Base-by-base conservation (phyloP, 805 yeast genomes). In the Candida orba region DNA sequence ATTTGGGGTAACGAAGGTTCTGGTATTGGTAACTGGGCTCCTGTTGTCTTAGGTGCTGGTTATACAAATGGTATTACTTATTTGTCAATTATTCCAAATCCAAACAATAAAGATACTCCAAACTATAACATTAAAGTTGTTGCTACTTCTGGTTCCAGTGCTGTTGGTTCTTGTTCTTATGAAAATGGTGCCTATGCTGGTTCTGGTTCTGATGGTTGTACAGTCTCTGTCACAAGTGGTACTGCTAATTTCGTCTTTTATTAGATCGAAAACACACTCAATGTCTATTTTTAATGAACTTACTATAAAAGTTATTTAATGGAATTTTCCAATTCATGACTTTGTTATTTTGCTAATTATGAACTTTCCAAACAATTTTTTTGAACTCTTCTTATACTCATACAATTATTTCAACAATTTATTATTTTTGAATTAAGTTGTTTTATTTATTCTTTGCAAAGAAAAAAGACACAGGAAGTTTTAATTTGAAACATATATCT, bases 1-100 rank as follows among this genome's bases (percentile, higher is more conserved):
- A 66, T 84, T 56, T 91, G 99, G 99, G 95, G 97, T 65, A 63
- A 78, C 42, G 57, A 73, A 7, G 87, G 87, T 52, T 74, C 90
- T 33, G 84, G 81, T 58, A 67, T 85, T 52, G 99, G 99, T 71
- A 91, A 91, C 85, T 91, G 96, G 97, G 95, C 98, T 52, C 98
- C 98, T 57, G 73, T 91, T 54, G 86, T 83, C 69, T 73, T 93
- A 58, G 99, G 99, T 66, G 88, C 97, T 41, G 97, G 98, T 62
- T 73, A 75, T 68, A 71, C 85, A 48, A 52, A 54, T 45, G 74
- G 74, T 46, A 71, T 78, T 57, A 73, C 95, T 43, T 90, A 87
- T 76, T 68, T 91, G 57, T 87, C 96, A 8, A 72, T 91, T 67
- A 87, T 89, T 68, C 96, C 96, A 68, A 91, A 91, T 73, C 96